Conservation (phyloP, 148 eudicot species). For the Amaranthus cruentus region DNA sequence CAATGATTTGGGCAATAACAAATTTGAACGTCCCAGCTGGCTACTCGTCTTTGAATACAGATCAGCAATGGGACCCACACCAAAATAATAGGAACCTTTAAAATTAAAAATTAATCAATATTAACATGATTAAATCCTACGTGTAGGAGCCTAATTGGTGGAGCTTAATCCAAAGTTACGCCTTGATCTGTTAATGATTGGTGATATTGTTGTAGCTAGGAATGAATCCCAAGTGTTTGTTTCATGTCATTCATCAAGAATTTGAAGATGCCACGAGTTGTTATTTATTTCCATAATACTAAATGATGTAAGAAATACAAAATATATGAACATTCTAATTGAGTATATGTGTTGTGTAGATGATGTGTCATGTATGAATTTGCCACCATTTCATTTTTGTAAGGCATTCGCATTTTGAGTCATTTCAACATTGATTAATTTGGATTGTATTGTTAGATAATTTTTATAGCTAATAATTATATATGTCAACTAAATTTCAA, state of each 20-base stretch:
- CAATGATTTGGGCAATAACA: slow-evolving; percentile 16
- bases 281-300: not conserved
- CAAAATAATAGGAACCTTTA: not conserved
- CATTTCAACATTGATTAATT: no score
- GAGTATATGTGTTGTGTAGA: no score
- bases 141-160: slow-evolving; percentile 8
- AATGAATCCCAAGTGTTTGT: not conserved
- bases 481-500: no score
- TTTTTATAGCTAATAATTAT: no score
- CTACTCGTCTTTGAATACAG: not conserved
- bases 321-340: no score
- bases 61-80: not conserved
- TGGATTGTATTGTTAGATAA: no score
- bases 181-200: slow-evolving; percentile 11
- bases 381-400: no score
- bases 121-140: slow-evolving; percentile 14
- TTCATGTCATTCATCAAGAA: slow-evolving; percentile 10
- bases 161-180: slow-evolving; percentile 11
- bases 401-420: no score
- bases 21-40: slow-evolving; percentile 21
- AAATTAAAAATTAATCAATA: slow-evolving; percentile 11
- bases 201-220: not conserved
- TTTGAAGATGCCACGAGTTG: slow-evolving; percentile 16
- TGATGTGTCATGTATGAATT: no score
- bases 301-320: slow-evolving; percentile 6